phyloP scores from a whole-genome alignment of 495 filamentous ascomycete genomes.

The Aspergillus bertholletiae region DNA sequence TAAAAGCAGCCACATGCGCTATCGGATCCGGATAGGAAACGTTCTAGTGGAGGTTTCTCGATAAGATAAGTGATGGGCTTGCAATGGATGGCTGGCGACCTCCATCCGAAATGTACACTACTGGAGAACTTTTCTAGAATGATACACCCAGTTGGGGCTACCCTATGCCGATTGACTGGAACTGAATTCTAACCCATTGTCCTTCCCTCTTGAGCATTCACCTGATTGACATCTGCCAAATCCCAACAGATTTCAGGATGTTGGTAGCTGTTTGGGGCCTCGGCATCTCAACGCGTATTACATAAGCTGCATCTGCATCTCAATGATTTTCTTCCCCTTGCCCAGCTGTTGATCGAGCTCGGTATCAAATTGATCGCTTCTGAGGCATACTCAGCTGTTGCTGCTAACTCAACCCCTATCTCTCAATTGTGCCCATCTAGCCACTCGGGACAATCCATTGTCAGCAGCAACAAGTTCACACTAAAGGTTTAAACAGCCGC shows the following conservation, averaged over 20 bases:
- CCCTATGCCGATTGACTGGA: no score
- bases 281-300: slow-evolving; percentile 1
- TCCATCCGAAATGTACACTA: not conserved
- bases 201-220: no score
- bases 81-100: no score
- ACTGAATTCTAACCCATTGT: not conserved
- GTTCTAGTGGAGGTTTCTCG: not conserved
- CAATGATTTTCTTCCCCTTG: not conserved
- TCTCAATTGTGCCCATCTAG: not conserved
- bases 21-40: no score
- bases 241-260: not conserved
- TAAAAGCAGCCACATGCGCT: not conserved
- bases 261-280: not conserved
- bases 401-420: not conserved
- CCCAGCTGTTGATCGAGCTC: no score
- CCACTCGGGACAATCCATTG: not conserved
- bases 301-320: not conserved
- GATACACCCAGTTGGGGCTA: no score
- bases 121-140: no score
- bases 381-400: not conserved
- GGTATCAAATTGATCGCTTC: no score
- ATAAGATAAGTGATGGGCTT: no score
- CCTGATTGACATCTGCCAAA: not conserved
- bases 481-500: not conserved
- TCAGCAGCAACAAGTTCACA: slow-evolving; percentile 3